These are phyloP conservation scores for Lodderomyces oxycetoniae DNA, from an alignment of 1,139 yeast species.

Conservation along the genomic window DNA sequence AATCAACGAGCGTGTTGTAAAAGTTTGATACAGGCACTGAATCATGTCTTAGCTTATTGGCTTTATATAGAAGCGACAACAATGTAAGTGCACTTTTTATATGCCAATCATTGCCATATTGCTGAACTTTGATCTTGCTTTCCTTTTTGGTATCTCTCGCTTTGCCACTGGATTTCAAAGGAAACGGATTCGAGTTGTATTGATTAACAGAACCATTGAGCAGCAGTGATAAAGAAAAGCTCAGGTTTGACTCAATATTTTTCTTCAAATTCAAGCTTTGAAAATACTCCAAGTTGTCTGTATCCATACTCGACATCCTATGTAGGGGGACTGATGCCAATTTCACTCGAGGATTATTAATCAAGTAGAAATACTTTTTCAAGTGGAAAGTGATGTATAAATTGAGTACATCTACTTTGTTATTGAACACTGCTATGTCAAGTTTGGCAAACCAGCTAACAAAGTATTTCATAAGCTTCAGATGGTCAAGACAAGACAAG, in stretches of 20 bases:
- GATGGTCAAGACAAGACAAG: constrained; percentile 46
- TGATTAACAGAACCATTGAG: constrained; percentile 7
- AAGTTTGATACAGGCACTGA: constrained; percentile 51
- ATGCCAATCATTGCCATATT: constrained; percentile 82
- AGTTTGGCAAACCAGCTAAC: constrained; percentile 56
- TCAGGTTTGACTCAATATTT: constrained; percentile 15
- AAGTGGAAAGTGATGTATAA: constrained; percentile 63
- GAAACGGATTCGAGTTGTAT: constrained; percentile 8
- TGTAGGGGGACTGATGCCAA: too few species aligned
- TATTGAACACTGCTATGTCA: constrained; percentile 33
- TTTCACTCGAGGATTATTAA: constrained; percentile 29
- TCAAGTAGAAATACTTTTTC: constrained; percentile 34
- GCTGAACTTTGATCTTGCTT: constrained; percentile 49
- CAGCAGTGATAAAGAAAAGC: constrained; percentile 4
- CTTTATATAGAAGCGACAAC: constrained; percentile 50
- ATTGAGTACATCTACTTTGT: constrained; percentile 54
- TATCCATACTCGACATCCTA: constrained; percentile 13
- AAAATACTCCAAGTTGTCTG: constrained; percentile 20
- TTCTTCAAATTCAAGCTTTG: constrained; percentile 12
- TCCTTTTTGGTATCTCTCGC: constrained; percentile 22
- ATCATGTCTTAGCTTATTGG: constrained; percentile 39
- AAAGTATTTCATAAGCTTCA: constrained; percentile 38
- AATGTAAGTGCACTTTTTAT: constrained; percentile 60
- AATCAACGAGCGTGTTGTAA: constrained; percentile 80
- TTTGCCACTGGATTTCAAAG: constrained; percentile 11